Conservation (phyloP, 2,329 filamentous ascomycete species). For the Botrytis hyacinthi region DNA sequence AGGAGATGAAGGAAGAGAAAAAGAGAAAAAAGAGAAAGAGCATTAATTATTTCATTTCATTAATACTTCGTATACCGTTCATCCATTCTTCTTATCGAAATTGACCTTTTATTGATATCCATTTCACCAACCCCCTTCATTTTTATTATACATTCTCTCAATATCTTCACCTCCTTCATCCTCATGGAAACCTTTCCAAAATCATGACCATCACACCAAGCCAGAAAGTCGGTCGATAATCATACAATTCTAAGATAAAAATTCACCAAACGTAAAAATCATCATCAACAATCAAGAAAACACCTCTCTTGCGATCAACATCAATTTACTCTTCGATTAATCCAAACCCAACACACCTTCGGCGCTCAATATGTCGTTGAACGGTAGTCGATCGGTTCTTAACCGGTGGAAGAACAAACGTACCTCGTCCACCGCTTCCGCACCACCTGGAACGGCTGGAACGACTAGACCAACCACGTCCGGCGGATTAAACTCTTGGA, state of each 20-base stretch:
- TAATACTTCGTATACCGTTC: neutral
- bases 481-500: slow-evolving; percentile 18
- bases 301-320: neutral
- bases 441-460: slow-evolving; percentile 14
- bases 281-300: neutral
- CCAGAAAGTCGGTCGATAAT: slow-evolving; percentile 8
- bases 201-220: slow-evolving; percentile 17
- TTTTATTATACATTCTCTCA: slow-evolving; percentile 10
- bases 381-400: slow-evolving; percentile 22
- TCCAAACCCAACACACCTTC: neutral
- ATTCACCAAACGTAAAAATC: neutral
- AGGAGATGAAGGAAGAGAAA: neutral
- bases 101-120: slow-evolving; percentile 12
- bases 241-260: neutral
- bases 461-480: slow-evolving; percentile 24
- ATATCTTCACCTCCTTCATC: slow-evolving; percentile 12
- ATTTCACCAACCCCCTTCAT: slow-evolving; percentile 20
- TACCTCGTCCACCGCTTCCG: slow-evolving; percentile 21
- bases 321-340: neutral
- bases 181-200: slow-evolving; percentile 10
- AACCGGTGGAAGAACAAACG: slow-evolving; percentile 30
- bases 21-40: neutral
- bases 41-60: slow-evolving; percentile 14
- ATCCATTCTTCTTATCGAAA: slow-evolving; percentile 11
- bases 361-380: slow-evolving; percentile 23